Conservation (phyloP, 305 asterid genomes). For the Fraxinus ornus region DNA sequence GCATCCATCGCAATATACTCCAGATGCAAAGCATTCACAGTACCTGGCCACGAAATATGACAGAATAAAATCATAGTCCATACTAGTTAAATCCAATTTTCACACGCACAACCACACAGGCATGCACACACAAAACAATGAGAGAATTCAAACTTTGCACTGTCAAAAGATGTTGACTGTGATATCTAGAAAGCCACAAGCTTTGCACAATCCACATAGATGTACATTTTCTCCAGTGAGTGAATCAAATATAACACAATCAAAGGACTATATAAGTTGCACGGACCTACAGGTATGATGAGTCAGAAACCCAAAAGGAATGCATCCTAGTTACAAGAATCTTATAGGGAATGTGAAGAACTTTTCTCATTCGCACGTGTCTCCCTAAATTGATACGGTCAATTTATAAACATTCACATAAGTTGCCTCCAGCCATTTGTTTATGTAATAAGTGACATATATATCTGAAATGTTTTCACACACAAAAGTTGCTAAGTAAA, state of each 20-base stretch:
- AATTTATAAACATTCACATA: not conserved
- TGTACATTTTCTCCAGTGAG: not conserved
- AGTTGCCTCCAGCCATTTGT: slow-evolving; percentile 1
- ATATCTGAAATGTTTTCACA: not conserved
- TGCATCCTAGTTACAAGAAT: not conserved
- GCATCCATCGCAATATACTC: slow-evolving; percentile 90
- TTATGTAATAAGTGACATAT: not conserved
- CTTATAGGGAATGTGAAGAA: not conserved
- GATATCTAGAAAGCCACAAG: slow-evolving; percentile 9
- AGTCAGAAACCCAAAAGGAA: not conserved
- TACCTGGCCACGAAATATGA: slow-evolving; percentile 52
- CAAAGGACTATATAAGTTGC: slow-evolving; percentile 2
- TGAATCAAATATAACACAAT: not conserved
- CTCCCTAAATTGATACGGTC: not conserved
- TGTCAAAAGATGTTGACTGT: not conserved
- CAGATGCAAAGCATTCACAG: slow-evolving; percentile 97
- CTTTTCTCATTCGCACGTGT: not conserved
- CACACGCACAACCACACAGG: not conserved
- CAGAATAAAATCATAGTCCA: slow-evolving; percentile 19
- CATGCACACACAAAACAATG: not conserved
- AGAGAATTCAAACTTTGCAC: not conserved
- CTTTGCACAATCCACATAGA: not conserved
- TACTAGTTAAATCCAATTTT: not conserved
- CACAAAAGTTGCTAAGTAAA: not conserved
- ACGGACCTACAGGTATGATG: not conserved